Conservation (phyloP, 768 basidiomycete species). For the Mycena metata region DNA sequence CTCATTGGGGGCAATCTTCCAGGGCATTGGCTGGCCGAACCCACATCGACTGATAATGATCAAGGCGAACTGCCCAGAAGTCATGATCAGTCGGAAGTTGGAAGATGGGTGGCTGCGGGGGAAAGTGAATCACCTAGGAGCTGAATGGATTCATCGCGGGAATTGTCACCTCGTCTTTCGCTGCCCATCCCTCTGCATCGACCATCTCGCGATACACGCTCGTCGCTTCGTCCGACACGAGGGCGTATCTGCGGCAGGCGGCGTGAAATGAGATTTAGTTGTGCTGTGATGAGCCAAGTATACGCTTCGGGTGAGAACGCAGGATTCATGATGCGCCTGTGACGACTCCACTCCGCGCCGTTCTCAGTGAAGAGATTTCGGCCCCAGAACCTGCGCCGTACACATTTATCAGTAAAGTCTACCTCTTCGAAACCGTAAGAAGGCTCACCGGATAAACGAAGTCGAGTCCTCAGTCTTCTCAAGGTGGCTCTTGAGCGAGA, state of each 20-base stretch:
- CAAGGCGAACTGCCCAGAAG: neutral
- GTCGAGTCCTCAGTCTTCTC: neutral
- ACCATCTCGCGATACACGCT: slow-evolving; percentile 14
- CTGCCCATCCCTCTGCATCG: slow-evolving; percentile 9
- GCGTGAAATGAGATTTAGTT: neutral
- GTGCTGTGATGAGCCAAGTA: neutral
- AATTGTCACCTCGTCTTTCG: neutral
- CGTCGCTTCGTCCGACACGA: slow-evolving; percentile 10
- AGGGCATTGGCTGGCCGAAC: slow-evolving; percentile 10
- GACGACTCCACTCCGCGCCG: slow-evolving; percentile 23
- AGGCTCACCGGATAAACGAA: neutral
- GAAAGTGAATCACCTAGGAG: neutral
- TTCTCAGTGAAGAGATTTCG: slow-evolving; percentile 18
- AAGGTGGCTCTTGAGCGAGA: slow-evolving; percentile 12
- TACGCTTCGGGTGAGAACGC: slow-evolving; percentile 17
- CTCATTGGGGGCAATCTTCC: neutral
- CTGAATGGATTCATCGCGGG: neutral
- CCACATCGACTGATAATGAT: slow-evolving; percentile 19
- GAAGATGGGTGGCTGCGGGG: neutral
- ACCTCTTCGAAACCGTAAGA: too few relatives aligned
- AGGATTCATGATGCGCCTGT: slow-evolving; percentile 22
- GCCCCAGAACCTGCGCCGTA: slow-evolving; percentile 4
- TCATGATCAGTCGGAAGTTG: too few relatives aligned
- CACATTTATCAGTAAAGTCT: neutral
- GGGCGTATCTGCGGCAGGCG: neutral